phyloP scores from a whole-genome alignment of 257 asterid genomes.

The Solanum bulbocastanum region DNA sequence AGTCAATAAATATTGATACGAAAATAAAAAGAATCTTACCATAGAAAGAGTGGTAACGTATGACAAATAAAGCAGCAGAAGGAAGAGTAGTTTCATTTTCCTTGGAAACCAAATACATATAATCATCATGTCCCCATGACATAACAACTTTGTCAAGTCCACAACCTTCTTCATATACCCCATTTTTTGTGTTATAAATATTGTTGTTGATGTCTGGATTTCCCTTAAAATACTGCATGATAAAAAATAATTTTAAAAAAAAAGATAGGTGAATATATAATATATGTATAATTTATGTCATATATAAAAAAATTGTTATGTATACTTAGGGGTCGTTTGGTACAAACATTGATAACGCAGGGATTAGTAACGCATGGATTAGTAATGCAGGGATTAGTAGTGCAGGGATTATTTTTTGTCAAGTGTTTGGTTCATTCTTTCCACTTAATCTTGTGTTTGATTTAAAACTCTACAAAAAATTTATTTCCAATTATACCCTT shows the following conservation, averaged over 20 bases:
- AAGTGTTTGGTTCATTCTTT: no score
- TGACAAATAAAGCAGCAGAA: slow-evolving; percentile 43
- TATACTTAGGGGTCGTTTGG: no score
- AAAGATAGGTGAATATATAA: not conserved
- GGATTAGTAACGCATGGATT: no score
- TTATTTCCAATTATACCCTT: no score
- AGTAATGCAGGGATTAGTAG: no score
- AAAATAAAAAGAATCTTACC: not conserved
- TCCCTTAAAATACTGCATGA: slow-evolving; percentile 12
- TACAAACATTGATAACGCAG: no score
- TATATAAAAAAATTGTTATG: not conserved
- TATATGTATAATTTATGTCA: not conserved
- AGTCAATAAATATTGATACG: not conserved
- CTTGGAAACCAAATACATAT: slow-evolving; percentile 16
- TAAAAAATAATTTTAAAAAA: not conserved
- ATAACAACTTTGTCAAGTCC: slow-evolving; percentile 25
- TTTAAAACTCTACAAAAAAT: no score
- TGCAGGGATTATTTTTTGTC: no score
- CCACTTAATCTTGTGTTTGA: no score
- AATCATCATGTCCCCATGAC: slow-evolving; percentile 43
- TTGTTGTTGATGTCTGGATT: slow-evolving; percentile 19
- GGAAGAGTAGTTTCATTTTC: slow-evolving; percentile 31
- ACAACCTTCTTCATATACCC: slow-evolving; percentile 17
- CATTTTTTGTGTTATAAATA: slow-evolving; percentile 8
- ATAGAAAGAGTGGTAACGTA: slow-evolving; percentile 49